A percentile compares a stretch with the other conserved stretches of the same genome.
These are phyloP conservation scores for Colletotrichum nymphaeae DNA, from an alignment of 2,329 filamentous ascomycete species.

Conservation along the genomic window DNA sequence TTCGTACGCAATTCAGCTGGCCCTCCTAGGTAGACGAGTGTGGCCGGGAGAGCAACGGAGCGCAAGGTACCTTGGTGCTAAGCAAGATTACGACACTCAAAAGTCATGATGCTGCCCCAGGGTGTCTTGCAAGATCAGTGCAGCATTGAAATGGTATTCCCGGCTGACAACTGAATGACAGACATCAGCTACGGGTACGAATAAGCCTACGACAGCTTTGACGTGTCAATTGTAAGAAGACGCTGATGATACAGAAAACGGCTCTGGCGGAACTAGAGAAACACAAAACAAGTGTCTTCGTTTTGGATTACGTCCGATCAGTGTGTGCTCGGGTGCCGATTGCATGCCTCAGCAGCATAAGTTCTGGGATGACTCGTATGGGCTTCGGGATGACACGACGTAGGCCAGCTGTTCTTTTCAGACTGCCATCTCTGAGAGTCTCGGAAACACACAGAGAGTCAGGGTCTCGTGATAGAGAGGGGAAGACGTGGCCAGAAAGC, in stretches of 20 bases:
- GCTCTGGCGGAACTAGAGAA: slow-evolving; percentile 12
- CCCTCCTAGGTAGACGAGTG: not conserved
- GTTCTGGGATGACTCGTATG: slow-evolving; percentile 21
- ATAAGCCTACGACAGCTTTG: not conserved
- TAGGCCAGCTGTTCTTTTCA: slow-evolving; percentile 30
- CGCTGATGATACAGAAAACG: slow-evolving; percentile 12
- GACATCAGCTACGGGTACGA: not conserved
- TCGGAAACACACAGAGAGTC: slow-evolving; percentile 5
- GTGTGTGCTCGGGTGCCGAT: not conserved
- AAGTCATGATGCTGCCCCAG: not conserved
- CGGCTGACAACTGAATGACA: not conserved
- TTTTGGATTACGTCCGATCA: slow-evolving; percentile 28
- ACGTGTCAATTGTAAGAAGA: not conserved
- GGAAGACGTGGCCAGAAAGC: not conserved
- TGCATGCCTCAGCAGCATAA: not conserved
- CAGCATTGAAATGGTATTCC: not conserved
- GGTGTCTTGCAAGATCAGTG: not conserved
- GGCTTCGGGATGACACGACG: slow-evolving; percentile 26
- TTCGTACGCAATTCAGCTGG: no score
- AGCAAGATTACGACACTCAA: not conserved
- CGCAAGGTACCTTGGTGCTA: not conserved
- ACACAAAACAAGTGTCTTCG: slow-evolving; percentile 22
- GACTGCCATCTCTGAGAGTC: not conserved
- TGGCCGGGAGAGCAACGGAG: not conserved
- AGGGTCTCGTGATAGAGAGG: not conserved